Percentiles rank a stretch among this genome's conserved stretches.
Evolutionary conservation across 768 basidiomycete species (phyloP).

Genomic region (Auricularia heimuer): DNA sequence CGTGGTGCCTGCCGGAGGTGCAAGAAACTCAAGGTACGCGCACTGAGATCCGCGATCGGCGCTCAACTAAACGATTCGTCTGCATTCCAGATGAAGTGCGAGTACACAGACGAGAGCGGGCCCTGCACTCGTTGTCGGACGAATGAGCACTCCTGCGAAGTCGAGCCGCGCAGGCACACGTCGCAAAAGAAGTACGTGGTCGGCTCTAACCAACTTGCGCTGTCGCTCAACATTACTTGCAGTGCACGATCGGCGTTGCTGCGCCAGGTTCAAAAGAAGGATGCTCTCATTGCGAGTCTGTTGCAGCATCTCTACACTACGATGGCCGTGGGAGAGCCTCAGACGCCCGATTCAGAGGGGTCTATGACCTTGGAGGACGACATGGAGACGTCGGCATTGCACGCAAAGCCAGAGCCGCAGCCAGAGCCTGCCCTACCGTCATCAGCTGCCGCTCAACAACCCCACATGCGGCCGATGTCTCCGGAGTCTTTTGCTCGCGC

Average conservation of each 20-base stretch:
- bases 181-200: neutral
- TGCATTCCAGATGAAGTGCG: slow-evolving; percentile 1
- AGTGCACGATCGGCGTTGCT: neutral
- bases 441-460: neutral
- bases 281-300: neutral
- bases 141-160: neutral
- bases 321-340: neutral
- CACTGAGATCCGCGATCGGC: neutral
- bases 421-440: neutral
- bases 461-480: neutral
- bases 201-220: neutral
- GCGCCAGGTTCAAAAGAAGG: neutral
- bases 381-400: neutral
- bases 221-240: neutral
- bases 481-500: neutral
- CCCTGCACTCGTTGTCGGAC: neutral
- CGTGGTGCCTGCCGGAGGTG: neutral
- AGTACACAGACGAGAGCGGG: slow-evolving; percentile 1
- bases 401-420: neutral
- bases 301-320: neutral
- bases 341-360: neutral
- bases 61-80: neutral
- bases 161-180: neutral
- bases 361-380: neutral
- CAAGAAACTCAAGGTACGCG: neutral